Conservation (phyloP, 176 grass and related monocot genomes). For the Carex myosuroides region DNA sequence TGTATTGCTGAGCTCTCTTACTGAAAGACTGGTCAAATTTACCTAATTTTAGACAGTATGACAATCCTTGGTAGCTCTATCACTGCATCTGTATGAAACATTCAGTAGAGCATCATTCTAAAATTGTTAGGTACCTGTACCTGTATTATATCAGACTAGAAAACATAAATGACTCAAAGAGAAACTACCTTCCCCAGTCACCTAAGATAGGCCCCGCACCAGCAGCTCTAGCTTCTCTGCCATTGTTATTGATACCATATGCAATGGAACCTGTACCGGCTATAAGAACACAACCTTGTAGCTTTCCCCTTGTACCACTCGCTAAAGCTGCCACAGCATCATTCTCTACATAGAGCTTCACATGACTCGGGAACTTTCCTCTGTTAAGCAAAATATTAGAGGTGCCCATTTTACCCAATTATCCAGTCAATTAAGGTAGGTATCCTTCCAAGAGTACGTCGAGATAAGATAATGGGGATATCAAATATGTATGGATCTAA, state of each 20-base stretch:
- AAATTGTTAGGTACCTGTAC: not conserved
- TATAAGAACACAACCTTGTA: slow-evolving; percentile 91
- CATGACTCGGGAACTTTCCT: slow-evolving; percentile 53
- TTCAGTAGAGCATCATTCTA: not conserved
- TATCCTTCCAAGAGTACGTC: not conserved
- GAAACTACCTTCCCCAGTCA: slow-evolving; percentile 79
- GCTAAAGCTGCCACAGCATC: slow-evolving; percentile 85
- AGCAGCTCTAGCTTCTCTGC: slow-evolving; percentile 86
- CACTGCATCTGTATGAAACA: not conserved
- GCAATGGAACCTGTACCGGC: slow-evolving; percentile 91
- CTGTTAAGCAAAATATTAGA: slow-evolving; percentile 33
- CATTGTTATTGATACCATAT: slow-evolving; percentile 88
- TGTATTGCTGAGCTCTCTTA: not conserved
- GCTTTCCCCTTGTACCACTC: slow-evolving; percentile 95
- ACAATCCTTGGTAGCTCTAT: not conserved
- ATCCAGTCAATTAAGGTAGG: not conserved
- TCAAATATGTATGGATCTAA: not conserved
- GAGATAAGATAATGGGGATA: not conserved
- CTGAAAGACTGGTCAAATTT: not conserved
- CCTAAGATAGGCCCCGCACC: slow-evolving; percentile 93
- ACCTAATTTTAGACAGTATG: not conserved
- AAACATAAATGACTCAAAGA: not conserved
- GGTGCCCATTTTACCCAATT: slow-evolving; percentile 6
- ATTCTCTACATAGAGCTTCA: slow-evolving; percentile 91
- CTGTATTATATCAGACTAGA: slow-evolving; percentile 7